phyloP scores from a whole-genome alignment of 2,329 filamentous ascomycete genomes.

The Fusarium sp. region DNA sequence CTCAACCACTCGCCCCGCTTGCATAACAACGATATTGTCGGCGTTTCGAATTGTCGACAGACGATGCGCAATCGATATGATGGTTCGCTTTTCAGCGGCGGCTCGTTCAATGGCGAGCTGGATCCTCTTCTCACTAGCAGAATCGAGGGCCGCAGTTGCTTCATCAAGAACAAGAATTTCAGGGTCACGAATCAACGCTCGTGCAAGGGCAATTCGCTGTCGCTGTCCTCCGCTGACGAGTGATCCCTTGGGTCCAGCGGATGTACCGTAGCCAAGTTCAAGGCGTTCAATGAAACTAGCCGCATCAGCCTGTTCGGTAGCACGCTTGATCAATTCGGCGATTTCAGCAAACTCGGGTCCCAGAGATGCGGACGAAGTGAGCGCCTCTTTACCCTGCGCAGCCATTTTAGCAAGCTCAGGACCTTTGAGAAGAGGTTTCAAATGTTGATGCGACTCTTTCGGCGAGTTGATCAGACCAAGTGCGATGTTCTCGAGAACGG shows the following conservation, averaged over 20 bases:
- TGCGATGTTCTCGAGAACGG: slow-evolving; percentile 63
- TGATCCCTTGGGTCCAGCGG: slow-evolving; percentile 64
- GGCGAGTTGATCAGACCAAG: slow-evolving; percentile 53
- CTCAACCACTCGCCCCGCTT: slow-evolving; percentile 69
- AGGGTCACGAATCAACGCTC: slow-evolving; percentile 67
- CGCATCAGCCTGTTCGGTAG: slow-evolving; percentile 70
- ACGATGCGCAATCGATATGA: slow-evolving; percentile 73
- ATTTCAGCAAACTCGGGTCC: slow-evolving; percentile 59
- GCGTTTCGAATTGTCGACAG: slow-evolving; percentile 71
- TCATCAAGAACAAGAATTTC: slow-evolving; percentile 69
- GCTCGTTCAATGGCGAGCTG: slow-evolving; percentile 58
- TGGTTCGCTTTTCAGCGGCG: slow-evolving; percentile 65
- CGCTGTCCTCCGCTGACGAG: slow-evolving; percentile 69
- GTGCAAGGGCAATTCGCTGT: slow-evolving; percentile 68
- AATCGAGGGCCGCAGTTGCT: slow-evolving; percentile 69
- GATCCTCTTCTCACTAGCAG: slow-evolving; percentile 66
- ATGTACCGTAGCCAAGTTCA: slow-evolving; percentile 63
- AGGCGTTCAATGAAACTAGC: slow-evolving; percentile 64
- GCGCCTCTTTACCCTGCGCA: slow-evolving; percentile 61
- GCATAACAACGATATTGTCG: slow-evolving; percentile 75
- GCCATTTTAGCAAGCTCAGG: slow-evolving; percentile 63
- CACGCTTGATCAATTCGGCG: slow-evolving; percentile 59
- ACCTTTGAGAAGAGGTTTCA: slow-evolving; percentile 60
- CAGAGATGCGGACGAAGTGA: slow-evolving; percentile 55
- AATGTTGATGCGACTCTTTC: slow-evolving; percentile 50